Percentiles rank a stretch among this genome's conserved stretches.
These are phyloP conservation scores for Trichoderma sp. DNA, from an alignment of 2,329 filamentous ascomycete genomes.

Conservation along the genomic window DNA sequence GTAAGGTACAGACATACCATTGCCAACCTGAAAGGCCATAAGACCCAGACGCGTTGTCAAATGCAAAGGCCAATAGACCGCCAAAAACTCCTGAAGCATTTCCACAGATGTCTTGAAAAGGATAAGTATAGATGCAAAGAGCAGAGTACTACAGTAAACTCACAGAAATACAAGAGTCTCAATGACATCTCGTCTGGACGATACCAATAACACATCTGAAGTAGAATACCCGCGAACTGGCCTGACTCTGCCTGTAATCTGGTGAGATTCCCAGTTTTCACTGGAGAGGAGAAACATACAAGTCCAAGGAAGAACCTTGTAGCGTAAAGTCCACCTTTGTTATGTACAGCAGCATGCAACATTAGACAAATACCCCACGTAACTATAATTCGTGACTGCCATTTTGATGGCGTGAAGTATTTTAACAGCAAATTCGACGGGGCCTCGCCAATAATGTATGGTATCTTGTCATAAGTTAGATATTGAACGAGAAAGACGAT, in stretches of 20 bases:
- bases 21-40: constrained; percentile 41
- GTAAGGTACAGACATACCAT: constrained; percentile 29
- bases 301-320: constrained; percentile 45
- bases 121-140: constrained; percentile 27
- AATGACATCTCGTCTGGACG: constrained; percentile 52
- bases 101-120: constrained; percentile 42
- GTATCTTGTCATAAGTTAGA: constrained; percentile 36
- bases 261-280: constrained; percentile 40
- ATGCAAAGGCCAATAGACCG: constrained; percentile 49
- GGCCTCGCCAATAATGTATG: constrained; percentile 46
- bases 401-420: constrained; percentile 44
- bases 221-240: constrained; percentile 48
- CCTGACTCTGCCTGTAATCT: constrained; percentile 43
- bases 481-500: not conserved
- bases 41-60: constrained; percentile 45
- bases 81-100: constrained; percentile 48
- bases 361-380: constrained; percentile 45
- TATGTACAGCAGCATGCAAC: constrained; percentile 43
- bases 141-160: constrained; percentile 32
- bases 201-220: constrained; percentile 54
- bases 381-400: constrained; percentile 49
- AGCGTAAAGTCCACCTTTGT: constrained; percentile 44
- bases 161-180: constrained; percentile 51
- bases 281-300: constrained; percentile 46
- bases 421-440: constrained; percentile 49